Conservation (phyloP, 2,329 filamentous ascomycete species). For the Thelonectria rubi region DNA sequence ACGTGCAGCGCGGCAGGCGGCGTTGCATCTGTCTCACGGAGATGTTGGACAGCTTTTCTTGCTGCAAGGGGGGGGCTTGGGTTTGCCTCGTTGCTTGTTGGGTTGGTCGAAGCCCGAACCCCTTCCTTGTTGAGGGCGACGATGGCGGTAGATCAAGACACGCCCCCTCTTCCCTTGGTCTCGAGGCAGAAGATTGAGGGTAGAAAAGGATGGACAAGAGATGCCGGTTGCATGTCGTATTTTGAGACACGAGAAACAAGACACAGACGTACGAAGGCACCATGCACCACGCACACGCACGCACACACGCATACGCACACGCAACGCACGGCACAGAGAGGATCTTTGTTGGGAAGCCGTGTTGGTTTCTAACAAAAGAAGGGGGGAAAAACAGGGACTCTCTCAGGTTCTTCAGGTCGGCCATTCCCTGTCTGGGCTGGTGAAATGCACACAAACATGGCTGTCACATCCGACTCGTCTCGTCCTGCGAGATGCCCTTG, state of each 20-base stretch:
- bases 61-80: too few relatives aligned
- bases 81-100: too few relatives aligned
- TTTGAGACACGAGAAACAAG: not conserved
- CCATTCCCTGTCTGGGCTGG: not conserved
- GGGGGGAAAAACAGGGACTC: not conserved
- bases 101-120: too few relatives aligned
- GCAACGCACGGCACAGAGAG: not conserved
- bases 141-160: too few relatives aligned
- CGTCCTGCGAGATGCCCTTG: not conserved
- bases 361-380: not conserved
- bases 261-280: not conserved
- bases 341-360: not conserved
- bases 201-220: not conserved
- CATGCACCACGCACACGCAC: not conserved
- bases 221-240: not conserved
- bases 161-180: too few relatives aligned
- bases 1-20: conserved; percentile 18
- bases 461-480: too few relatives aligned
- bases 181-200: not conserved
- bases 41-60: conserved; percentile 10
- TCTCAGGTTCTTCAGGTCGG: not conserved
- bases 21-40: conserved; percentile 34
- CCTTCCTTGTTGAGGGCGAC: too few relatives aligned
- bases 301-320: not conserved
- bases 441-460: too few relatives aligned